Base-by-base conservation (phyloP, 345 rosid genomes). In the Brassica nigra region DNA sequence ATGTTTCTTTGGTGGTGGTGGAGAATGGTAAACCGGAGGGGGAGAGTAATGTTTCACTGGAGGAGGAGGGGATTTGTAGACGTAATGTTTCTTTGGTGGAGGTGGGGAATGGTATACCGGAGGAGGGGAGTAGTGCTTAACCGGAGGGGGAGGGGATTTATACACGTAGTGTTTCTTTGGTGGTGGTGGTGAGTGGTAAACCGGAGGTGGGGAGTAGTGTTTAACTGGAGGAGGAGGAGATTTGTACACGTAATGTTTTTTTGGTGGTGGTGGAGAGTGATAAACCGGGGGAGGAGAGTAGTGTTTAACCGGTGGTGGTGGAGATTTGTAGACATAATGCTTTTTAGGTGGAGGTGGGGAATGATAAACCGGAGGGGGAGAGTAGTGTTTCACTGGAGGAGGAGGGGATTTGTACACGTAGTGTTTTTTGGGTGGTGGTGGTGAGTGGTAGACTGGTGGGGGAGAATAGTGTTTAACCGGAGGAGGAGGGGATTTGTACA, bases 1-100 rank as follows among this genome's bases (percentile, higher is more conserved):
- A 2, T 74, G 83, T 0, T 80, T 74, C 16, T 74, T 73, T 3
- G 83, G 79, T 61, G 83, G 83, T 1, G 83, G 83, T 74, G 83
- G 79, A 0, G 79, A 80, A 8, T 80, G 78, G 76, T 80, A 74
- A 7, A 80, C 79, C 0, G 83, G 83, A 6, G 75, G 65, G 0
- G 82, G 82, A 6, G 77, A 57, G 2, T 73, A 79, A 4, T 79
- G 64, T 0, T 79, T 74, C 10, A 71, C 76, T 1, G 82, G 83
- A 0, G 83, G 83, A 0, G 83, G 83, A 0, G 83, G 83, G 6
- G 83, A 78, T 11, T 78, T 78, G 76, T 78, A 78, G 0, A 67
- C 70, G 33, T 80, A 80, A 0, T 74, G 83, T 0, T 80, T 75
- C 28, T 78, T 77, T 1, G 75, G 80, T 16, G 80, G 75, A 0